phyloP scores from a whole-genome alignment of 192 early-diverging fungal species.

The Rhizoclosmatium globosum region DNA sequence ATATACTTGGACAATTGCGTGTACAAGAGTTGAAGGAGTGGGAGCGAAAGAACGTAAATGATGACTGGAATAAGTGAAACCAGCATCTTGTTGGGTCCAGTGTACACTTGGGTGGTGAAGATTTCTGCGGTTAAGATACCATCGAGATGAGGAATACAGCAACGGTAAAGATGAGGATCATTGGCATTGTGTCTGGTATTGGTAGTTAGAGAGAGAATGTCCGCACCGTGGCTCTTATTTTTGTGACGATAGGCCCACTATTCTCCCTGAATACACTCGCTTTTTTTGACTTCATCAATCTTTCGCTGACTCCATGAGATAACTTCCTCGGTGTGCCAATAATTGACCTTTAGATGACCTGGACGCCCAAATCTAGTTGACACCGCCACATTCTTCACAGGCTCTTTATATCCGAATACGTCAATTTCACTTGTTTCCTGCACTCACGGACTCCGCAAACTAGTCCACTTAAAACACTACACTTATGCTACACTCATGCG shows the following conservation, averaged over 20 bases:
- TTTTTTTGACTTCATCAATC: no score
- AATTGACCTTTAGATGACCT: neutral
- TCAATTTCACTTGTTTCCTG: no score
- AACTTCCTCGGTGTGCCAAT: neutral
- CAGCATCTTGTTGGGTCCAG: neutral
- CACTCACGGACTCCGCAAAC: no score
- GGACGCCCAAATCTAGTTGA: constrained; percentile 13
- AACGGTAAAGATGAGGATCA: constrained; percentile 65
- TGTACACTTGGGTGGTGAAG: constrained; percentile 65
- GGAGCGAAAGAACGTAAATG: constrained; percentile 78
- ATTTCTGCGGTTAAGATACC: constrained; percentile 65
- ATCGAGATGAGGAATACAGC: constrained; percentile 65
- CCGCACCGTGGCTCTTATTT: no score
- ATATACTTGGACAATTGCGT: constrained; percentile 64
- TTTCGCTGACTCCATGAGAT: no score
- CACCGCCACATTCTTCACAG: no score
- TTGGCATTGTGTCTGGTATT: constrained; percentile 38
- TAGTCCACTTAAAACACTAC: no score
- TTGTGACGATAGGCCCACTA: no score
- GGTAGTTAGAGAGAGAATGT: no score
- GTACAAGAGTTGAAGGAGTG: constrained; percentile 74
- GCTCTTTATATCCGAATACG: no score
- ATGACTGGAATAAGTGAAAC: constrained; percentile 70
- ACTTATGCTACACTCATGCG: no score
- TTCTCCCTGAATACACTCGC: no score